Evolutionary conservation across 2,329 filamentous ascomycete genomes (phyloP), one percentile per base, ranked within the genome.

Genomic region (Ilyonectria robusta): DNA sequence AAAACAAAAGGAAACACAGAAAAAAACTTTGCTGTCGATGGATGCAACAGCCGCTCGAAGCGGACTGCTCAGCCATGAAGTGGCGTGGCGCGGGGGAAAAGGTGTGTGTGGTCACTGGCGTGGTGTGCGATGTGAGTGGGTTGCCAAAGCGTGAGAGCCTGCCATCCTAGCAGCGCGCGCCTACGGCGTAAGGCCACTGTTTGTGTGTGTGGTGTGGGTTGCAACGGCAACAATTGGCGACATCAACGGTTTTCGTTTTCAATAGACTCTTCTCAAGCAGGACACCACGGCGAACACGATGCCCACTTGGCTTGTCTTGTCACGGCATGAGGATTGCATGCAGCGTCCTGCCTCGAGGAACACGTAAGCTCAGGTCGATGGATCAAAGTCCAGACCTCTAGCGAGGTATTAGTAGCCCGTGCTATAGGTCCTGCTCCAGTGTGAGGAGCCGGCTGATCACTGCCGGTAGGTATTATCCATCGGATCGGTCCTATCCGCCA

Each of bases 271-370:
- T 46, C 40, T 29, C 42, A 26, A 31, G 55, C 31, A 65, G 62
- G 62, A 55, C 35, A 56, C 62, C 50, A 55, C 15, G 37, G 56
- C 61, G 61, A 59, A 48, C 40, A 65, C 56, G 62, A 65, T 48
- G 56, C 48, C 54, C 44, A 23, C 19, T 55, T 33, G 31, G 7
- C 31, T 40, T 26, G 29, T 21, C 47, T 23, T 47, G 54, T 47
- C 48, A 21, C 31, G 62, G 48, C 47, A 47, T 40, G 62, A 17
- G 26, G 60, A 35, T 65, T 47, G 59, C 62, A 56, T 42, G 37
- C 21, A 37, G 21, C 33, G 17, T n/a, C 21, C 42, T 54, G 31
- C 19, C n/a, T 19, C 21, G 46, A 23, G 23, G 47, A 64, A 58
- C 44, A 64, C 37, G 54, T 47, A 50, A 13, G 55, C n/a, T 29